Evolutionary conservation across 345 rosid genomes (phyloP), one percentile per base, ranked within the genome.

Genomic region (Atalantia buxifolia): DNA sequence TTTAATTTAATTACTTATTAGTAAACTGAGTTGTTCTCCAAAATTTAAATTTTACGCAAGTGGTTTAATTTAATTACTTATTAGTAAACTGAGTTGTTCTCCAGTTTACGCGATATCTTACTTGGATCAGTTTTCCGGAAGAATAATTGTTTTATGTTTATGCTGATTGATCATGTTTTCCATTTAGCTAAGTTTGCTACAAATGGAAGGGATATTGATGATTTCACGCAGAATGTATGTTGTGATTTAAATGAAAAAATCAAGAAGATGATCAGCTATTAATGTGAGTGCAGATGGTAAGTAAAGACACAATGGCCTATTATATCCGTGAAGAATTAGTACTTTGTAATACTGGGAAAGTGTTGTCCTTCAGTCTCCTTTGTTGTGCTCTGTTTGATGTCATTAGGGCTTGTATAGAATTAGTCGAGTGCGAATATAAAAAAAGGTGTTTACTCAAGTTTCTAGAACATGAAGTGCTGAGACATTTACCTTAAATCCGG

Each of bases 221-320:
- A 28, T 28, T 75, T 25, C 36, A 64, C 18, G n/a, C 14, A 4
- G 57, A 30, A 19, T 63, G 21, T 57, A 8, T 42, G 12, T 6
- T 45, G 57, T 75, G 38, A 7, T 64, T 42, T 64, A 28, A 75
- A 33, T 75, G 60, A 59, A 40, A 63, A 68, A 62, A 62, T 62
- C 60, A 28, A 61, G 76, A 59, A 72, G 64, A 60, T 38, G 33
- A 40, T 30, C 68, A 2, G 22, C 48, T 18, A 30, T 19, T 71
- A 71, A 25, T 27, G 36, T 33, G 25, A 60, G 35, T 35, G 14
- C 35, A 14, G 36, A 18, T 48, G 74, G 38, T 9, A 21, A 1
- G 38, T 40, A 36, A 73, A 7, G 55, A 16, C 22, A 42, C 0
- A 27, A 28, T 27, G 10, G 25, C 10, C 50, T 36, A 72, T 71